phyloP scores from a whole-genome alignment of 371 early-diverging fungal genomes.

The Syncephalastrum contaminatum region DNA sequence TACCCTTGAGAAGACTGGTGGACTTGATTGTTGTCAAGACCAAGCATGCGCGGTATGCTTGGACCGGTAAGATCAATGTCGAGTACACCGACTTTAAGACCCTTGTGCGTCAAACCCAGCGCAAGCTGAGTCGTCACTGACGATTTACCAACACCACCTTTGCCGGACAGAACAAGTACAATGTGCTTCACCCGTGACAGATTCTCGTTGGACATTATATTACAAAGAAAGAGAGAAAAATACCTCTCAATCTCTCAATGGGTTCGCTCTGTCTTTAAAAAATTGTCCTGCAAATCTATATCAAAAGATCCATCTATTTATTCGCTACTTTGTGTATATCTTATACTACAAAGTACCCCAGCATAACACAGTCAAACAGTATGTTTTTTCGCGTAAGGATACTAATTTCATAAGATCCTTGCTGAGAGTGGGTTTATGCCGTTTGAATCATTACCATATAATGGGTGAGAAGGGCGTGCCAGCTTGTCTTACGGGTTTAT shows the following conservation, averaged over 20 bases:
- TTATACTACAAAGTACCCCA: no score
- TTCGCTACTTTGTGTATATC: no score
- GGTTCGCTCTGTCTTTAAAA: not conserved
- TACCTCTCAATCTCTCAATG: not conserved
- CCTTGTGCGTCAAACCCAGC: constrained; percentile 52
- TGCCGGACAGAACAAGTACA: constrained; percentile 89
- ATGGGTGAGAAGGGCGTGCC: no score
- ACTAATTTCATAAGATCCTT: no score
- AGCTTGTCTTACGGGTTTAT: no score
- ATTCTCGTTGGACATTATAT: constrained; percentile 32
- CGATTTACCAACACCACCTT: constrained; percentile 96
- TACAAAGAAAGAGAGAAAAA: not conserved
- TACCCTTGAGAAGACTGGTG: constrained; percentile 75
- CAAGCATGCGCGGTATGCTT: constrained; percentile 82
- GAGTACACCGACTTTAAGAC: constrained; percentile 74
- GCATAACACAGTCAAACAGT: no score
- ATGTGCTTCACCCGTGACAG: constrained; percentile 60
- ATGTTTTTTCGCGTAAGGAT: no score
- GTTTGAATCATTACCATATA: no score
- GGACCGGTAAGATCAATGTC: constrained; percentile 97
- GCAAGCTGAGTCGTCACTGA: constrained; percentile 71
- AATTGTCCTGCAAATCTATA: not conserved
- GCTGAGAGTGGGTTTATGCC: no score
- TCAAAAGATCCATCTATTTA: no score
- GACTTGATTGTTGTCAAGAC: constrained; percentile 74